Percentiles rank a stretch among this genome's conserved stretches.
Evolutionary conservation across 768 basidiomycete species (phyloP).

Genomic region (Bullera alba): DNA sequence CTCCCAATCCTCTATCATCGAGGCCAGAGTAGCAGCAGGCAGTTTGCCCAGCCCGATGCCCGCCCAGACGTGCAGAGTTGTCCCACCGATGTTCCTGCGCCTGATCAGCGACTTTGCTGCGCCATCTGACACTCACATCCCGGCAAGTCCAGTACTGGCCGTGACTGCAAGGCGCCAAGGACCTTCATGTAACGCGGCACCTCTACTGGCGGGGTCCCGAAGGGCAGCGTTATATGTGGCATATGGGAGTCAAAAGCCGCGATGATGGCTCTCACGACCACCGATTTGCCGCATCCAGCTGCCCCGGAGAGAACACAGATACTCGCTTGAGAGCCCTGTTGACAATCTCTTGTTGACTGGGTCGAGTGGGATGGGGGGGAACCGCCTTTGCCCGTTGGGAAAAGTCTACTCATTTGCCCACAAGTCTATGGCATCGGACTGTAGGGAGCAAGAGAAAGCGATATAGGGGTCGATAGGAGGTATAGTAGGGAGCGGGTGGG

Average conservation of each 20-base stretch:
- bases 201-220: too few relatives aligned
- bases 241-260: slow-evolving; percentile 55
- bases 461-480: too few relatives aligned
- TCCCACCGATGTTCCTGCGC: slow-evolving; percentile 30
- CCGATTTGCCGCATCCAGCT: slow-evolving; percentile 95
- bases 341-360: slow-evolving; percentile 21
- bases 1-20: slow-evolving; percentile 13
- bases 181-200: too few relatives aligned
- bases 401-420: too few relatives aligned
- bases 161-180: slow-evolving; percentile 55
- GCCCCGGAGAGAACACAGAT: slow-evolving; percentile 90
- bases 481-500: too few relatives aligned
- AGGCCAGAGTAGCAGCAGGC: slow-evolving; percentile 14
- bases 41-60: slow-evolving; percentile 28
- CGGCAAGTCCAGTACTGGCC: slow-evolving; percentile 95
- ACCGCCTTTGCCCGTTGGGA: too few relatives aligned
- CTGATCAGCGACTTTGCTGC: neutral
- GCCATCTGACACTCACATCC: slow-evolving; percentile 26
- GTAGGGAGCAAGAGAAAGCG: too few relatives aligned
- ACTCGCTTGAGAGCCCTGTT: slow-evolving; percentile 48
- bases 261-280: slow-evolving; percentile 86
- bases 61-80: slow-evolving; percentile 34
- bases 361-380: neutral
- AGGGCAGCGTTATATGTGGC: slow-evolving; percentile 3
- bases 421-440: too few relatives aligned